Conservation (phyloP, 176 grass and related monocot genomes). For the Oropetium thomaeum region DNA sequence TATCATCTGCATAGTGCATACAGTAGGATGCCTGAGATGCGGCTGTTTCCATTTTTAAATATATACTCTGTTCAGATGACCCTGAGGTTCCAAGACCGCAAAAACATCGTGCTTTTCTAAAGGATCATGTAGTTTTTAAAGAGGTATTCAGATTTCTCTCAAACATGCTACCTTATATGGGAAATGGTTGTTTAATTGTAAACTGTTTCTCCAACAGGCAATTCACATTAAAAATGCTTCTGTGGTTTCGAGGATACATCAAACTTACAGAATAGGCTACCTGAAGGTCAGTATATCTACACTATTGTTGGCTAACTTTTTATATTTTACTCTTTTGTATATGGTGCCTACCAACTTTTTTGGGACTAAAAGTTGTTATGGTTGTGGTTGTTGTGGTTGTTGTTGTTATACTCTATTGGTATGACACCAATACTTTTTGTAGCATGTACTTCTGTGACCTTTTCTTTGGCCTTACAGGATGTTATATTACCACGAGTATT, state of each 20-base stretch:
- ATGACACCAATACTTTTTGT: constrained; percentile 25
- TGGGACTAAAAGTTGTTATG: too few species aligned
- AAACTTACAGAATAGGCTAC: constrained; percentile 96
- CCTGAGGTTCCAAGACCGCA: constrained; percentile 80
- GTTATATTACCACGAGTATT: constrained; percentile 87
- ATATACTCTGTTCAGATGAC: constrained; percentile 63
- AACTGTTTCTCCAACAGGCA: constrained; percentile 50
- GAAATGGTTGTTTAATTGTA: constrained; percentile 25
- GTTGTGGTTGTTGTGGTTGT: too few species aligned
- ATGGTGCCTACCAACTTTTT: too few species aligned
- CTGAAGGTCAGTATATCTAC: constrained; percentile 60
- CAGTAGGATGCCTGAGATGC: constrained; percentile 7
- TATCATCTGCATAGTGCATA: constrained; percentile 28
- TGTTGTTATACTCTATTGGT: not conserved
- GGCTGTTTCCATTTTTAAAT: constrained; percentile 19
- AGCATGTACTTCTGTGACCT: constrained; percentile 12
- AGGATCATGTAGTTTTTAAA: constrained; percentile 97
- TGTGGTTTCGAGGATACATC: constrained; percentile 93
- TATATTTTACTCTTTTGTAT: too few species aligned
- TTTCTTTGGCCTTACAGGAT: constrained; percentile 61
- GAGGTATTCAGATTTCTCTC: constrained; percentile 60
- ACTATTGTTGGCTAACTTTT: not conserved
- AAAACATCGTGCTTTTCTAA: constrained; percentile 89
- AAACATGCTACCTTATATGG: constrained; percentile 9
- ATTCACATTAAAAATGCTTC: constrained; percentile 88